These are phyloP conservation scores for Verbascum thapsus DNA, from an alignment of 257 asterid genomes.

Conservation along the genomic window DNA sequence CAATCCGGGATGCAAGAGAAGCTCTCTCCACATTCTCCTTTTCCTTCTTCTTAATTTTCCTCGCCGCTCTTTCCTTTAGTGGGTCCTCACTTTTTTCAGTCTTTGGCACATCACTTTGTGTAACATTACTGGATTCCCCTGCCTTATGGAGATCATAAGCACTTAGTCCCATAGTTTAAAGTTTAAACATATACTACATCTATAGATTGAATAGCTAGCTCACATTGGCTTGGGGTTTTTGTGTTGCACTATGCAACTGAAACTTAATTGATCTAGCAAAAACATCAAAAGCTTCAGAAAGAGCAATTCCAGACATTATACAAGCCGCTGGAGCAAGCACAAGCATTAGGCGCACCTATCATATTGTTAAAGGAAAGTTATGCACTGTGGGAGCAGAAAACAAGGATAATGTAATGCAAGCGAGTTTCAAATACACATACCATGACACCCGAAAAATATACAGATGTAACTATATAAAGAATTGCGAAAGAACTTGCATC, in stretches of 20 bases:
- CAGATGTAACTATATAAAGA: slow-evolving; percentile 95
- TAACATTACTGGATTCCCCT: slow-evolving; percentile 59
- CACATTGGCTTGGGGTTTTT: slow-evolving; percentile 50
- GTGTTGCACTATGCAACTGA: slow-evolving; percentile 48
- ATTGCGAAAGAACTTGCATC: slow-evolving; percentile 97
- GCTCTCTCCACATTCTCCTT: slow-evolving; percentile 55
- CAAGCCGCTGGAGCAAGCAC: slow-evolving; percentile 99
- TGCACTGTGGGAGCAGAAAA: slow-evolving; percentile 16
- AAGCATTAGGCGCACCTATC: slow-evolving; percentile 96
- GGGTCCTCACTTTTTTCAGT: slow-evolving; percentile 66
- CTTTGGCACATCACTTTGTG: slow-evolving; percentile 59
- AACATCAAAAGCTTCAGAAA: slow-evolving; percentile 89
- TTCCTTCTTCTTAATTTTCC: slow-evolving; percentile 76
- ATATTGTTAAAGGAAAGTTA: slow-evolving; percentile 34
- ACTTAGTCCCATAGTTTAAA: slow-evolving; percentile 30
- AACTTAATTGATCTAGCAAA: slow-evolving; percentile 82
- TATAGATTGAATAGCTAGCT: slow-evolving; percentile 34
- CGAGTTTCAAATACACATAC: slow-evolving; percentile 42
- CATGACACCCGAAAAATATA: slow-evolving; percentile 99
- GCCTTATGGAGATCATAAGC: slow-evolving; percentile 52
- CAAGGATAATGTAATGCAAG: slow-evolving; percentile 5
- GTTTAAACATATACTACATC: slow-evolving; percentile 4
- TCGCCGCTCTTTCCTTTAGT: slow-evolving; percentile 68
- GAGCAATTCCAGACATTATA: slow-evolving; percentile 99
- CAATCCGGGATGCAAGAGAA: slow-evolving; percentile 44